Evolutionary conservation across 2,329 filamentous ascomycete species (phyloP).

Genomic region (Fusarium burgessii): DNA sequence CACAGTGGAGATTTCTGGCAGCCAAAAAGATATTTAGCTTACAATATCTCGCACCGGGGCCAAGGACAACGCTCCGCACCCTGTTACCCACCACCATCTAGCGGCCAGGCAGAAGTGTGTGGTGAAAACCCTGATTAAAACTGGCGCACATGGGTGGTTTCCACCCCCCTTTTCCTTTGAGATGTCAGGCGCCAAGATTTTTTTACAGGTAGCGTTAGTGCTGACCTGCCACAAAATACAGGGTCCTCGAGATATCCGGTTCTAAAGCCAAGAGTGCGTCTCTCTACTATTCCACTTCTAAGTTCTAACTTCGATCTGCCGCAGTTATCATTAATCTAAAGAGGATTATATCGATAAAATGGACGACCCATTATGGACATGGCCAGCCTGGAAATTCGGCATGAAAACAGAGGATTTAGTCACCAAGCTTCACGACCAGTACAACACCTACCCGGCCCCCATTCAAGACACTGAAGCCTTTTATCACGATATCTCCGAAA

Average conservation of each 20-base stretch:
- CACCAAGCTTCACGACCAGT: conserved; percentile 66
- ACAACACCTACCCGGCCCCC: conserved; percentile 65
- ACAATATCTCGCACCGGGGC: no score
- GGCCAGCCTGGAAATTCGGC: conserved; percentile 71
- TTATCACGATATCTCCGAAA: conserved; percentile 68
- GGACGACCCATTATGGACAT: conserved; percentile 63
- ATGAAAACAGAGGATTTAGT: conserved; percentile 67
- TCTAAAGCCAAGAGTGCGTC: not conserved
- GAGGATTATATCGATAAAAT: conserved; percentile 48
- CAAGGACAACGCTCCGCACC: no score
- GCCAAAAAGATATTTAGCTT: no score
- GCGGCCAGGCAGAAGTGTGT: no score
- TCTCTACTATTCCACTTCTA: not conserved
- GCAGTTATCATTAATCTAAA: not conserved
- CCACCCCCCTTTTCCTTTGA: not conserved
- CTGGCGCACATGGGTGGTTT: no score
- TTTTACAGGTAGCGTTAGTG: not conserved
- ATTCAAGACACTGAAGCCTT: conserved; percentile 69
- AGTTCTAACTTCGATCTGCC: not conserved
- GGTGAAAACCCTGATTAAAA: no score
- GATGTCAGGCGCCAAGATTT: not conserved
- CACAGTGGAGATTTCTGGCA: no score
- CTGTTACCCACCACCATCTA: no score
- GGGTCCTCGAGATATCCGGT: not conserved
- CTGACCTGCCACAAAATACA: not conserved